These are phyloP conservation scores for Rhizophlyctis rosea DNA, from an alignment of 192 early-diverging fungal genomes.

Conservation along the genomic window DNA sequence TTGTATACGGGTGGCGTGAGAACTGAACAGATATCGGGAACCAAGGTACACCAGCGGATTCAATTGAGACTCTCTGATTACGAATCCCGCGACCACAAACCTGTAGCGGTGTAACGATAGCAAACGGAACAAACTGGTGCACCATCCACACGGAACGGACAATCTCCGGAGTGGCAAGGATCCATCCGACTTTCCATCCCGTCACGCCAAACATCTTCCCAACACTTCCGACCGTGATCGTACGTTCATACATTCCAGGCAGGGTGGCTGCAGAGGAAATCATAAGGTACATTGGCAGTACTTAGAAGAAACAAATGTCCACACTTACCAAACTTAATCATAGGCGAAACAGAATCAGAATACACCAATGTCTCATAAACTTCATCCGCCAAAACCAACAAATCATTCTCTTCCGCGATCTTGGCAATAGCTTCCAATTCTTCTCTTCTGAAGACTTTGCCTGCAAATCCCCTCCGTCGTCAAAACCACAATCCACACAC, in stretches of 20 bases:
- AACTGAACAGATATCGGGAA: neutral
- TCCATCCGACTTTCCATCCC: slow-evolving; percentile 97
- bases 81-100: slow-evolving; percentile 27
- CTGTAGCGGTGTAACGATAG: slow-evolving; percentile 86
- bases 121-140: slow-evolving; percentile 87
- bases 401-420: slow-evolving; percentile 74
- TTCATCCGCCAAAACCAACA: slow-evolving; percentile 89
- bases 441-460: slow-evolving; percentile 75
- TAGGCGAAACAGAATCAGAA: slow-evolving; percentile 42
- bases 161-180: slow-evolving; percentile 70
- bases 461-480: slow-evolving; percentile 33
- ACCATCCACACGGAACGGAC: slow-evolving; percentile 75
- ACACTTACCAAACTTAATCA: slow-evolving; percentile 51
- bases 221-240: slow-evolving; percentile 87
- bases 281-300: slow-evolving; percentile 14
- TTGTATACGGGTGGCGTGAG: neutral
- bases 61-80: too few relatives aligned
- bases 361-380: slow-evolving; percentile 92
- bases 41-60: neutral
- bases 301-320: neutral
- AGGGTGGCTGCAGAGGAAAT: slow-evolving; percentile 76
- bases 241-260: slow-evolving; percentile 85
- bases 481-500: slow-evolving; percentile 4
- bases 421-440: slow-evolving; percentile 74
- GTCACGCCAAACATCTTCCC: slow-evolving; percentile 96